Base-by-base conservation (phyloP, 1,284 basidiomycete genomes). In the Ganoderma boninense region DNA sequence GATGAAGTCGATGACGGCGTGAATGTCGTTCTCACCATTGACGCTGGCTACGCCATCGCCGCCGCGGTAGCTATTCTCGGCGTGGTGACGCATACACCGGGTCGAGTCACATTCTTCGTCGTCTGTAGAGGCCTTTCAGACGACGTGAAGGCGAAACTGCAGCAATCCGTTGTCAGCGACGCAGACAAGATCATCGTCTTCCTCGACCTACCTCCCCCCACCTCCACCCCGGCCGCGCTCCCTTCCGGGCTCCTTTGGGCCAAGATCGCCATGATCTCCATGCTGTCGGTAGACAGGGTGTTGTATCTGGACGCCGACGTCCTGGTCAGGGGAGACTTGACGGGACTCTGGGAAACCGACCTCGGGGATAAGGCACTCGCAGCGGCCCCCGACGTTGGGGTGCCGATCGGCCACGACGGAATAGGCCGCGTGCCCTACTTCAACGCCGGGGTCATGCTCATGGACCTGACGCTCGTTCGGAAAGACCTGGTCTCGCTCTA, bases 241-340 rank as follows among this genome's bases (percentile, higher is more conserved):
- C 73, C 74, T 43, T 71, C 79, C 66, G 84, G 84, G 2, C 65
- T 80, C 2, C 75, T 77, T 0, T 90, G 87, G 88, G 86, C 84
- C 0, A 90, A 89, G 76, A 68, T 89, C 29, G 86, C 87, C 64
- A 80, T 89, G 77, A 76, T 86, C 42, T 70, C 73, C 0, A 67
- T 80, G n/a, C 74, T 89, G 20, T 88, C 87, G 0, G 82, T 86
- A 14, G 86, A 89, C 73, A 80, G 86, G 0, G 83, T 83, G 7
- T 76, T 89, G 6, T 89, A 89, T 74, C 80, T 89, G 18, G 88
- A 90, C 65, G 85, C 86, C 4, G 89, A 90, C 73, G 79, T 84
- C 14, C 78, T 90, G 1, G 82, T 89, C 16, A 82, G 85, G 16
- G 76, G 66, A n/a, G 81, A 83, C 71, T 59, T 89, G 59, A 76